Evolutionary conservation across 2,329 filamentous ascomycete genomes (phyloP).

Genomic region (Pyricularia pennisetigena): DNA sequence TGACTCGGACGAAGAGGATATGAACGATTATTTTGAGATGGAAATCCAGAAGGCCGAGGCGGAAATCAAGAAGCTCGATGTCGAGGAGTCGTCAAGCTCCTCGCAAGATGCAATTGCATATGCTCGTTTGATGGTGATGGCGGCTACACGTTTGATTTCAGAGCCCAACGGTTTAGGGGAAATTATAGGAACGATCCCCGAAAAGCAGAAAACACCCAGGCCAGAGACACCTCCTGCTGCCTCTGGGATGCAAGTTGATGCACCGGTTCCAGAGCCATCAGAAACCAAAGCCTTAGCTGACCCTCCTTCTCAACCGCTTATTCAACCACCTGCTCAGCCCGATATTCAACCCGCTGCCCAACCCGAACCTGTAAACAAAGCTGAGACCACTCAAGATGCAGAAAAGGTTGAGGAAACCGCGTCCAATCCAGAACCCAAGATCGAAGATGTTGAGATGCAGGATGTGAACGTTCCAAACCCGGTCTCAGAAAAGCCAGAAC

Average conservation of each 20-base stretch:
- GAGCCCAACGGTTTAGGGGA: conserved; percentile 32
- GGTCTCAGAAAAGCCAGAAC: conserved; percentile 12
- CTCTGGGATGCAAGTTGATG: neutral
- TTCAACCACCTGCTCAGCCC: neutral
- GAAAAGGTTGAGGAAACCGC: neutral
- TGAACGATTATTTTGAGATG: conserved; percentile 44
- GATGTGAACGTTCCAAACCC: conserved; percentile 16
- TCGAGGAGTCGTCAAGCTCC: conserved; percentile 24
- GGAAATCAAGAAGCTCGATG: conserved; percentile 36
- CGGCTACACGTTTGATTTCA: conserved; percentile 34
- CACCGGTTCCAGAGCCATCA: neutral
- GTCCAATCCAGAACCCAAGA: conserved; percentile 5
- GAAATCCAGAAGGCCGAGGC: conserved; percentile 42
- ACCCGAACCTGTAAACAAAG: neutral
- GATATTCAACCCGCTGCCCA: neutral
- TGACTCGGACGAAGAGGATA: conserved; percentile 47
- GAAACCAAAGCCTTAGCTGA: neutral
- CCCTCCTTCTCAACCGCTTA: neutral
- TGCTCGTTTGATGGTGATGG: conserved; percentile 32
- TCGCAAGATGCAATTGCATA: conserved; percentile 35
- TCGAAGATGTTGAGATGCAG: conserved; percentile 26
- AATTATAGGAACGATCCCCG: conserved; percentile 31
- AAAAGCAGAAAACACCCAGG: conserved; percentile 7
- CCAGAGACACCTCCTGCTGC: neutral
- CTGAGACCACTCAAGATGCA: neutral